These are phyloP conservation scores for Fusarium albidum DNA, from an alignment of 2,329 filamentous ascomycete genomes.

Conservation along the genomic window DNA sequence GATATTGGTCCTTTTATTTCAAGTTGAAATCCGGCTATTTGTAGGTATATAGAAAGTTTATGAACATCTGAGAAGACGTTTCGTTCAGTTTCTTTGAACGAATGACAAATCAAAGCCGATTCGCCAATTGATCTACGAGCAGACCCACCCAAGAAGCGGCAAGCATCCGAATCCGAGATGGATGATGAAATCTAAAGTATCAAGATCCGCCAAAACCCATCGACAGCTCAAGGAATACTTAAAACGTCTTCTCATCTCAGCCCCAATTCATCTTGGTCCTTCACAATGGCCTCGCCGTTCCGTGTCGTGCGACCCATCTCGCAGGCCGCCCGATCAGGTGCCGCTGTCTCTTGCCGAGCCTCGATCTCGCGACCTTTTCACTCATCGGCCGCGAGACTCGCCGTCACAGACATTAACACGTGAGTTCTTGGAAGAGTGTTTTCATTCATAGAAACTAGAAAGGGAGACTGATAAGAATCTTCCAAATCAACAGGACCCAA, in stretches of 20 bases:
- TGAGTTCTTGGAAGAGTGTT: slow-evolving; percentile 39
- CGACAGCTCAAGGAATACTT: too few relatives aligned
- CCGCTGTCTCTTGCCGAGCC: not conserved
- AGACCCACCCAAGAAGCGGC: not conserved
- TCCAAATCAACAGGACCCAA: slow-evolving; percentile 55
- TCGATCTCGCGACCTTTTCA: slow-evolving; percentile 41
- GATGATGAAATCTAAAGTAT: not conserved
- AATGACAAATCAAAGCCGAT: not conserved
- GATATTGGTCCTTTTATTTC: too few relatives aligned
- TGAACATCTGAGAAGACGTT: too few relatives aligned
- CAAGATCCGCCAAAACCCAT: not conserved
- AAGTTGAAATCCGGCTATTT: too few relatives aligned
- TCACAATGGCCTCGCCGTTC: slow-evolving; percentile 30
- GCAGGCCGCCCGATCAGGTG: slow-evolving; percentile 29
- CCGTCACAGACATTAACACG: slow-evolving; percentile 54
- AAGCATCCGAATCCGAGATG: not conserved
- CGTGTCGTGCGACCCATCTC: slow-evolving; percentile 31
- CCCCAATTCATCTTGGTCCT: not conserved
- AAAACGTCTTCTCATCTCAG: too few relatives aligned
- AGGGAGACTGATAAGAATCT: too few relatives aligned
- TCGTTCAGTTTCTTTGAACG: too few relatives aligned
- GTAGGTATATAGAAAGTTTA: too few relatives aligned
- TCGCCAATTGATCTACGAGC: not conserved
- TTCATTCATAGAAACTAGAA: not conserved
- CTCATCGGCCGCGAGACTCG: slow-evolving; percentile 51